Evolutionary conservation across 139 green algal species (phyloP).

Genomic region (Gonium pectorale): DNA sequence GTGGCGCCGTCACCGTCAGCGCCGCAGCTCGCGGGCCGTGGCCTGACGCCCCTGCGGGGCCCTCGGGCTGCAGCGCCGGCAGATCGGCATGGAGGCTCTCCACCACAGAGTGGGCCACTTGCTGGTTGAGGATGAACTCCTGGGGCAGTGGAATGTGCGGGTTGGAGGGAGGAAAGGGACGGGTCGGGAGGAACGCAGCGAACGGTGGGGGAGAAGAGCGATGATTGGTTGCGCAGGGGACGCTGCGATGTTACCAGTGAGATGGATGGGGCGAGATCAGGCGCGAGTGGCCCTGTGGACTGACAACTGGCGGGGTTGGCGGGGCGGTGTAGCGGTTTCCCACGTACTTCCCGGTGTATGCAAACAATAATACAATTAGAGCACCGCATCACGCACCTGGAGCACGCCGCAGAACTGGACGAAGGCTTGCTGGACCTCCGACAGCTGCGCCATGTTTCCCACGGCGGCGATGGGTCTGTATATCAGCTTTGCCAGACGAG

Average conservation of each 20-base stretch:
- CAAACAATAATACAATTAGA: too few species aligned
- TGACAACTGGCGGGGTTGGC: too few species aligned
- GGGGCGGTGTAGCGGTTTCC: too few species aligned
- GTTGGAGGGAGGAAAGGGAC: too few species aligned
- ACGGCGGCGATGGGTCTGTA: too few species aligned
- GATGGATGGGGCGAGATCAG: too few species aligned
- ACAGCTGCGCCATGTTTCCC: slow-evolving; percentile 21
- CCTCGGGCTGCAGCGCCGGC: slow-evolving; percentile 1
- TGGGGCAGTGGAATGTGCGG: background rate
- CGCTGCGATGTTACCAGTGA: background rate
- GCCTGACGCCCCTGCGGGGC: background rate
- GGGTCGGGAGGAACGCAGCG: too few species aligned
- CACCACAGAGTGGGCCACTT: slow-evolving; percentile 27
- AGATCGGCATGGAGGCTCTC: slow-evolving; percentile 18
- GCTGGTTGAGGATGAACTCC: slow-evolving; percentile 36
- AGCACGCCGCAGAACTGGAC: slow-evolving; percentile 17
- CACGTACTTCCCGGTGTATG: too few species aligned
- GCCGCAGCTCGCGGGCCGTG: background rate
- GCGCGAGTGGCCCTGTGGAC: too few species aligned
- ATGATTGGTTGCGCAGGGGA: too few species aligned
- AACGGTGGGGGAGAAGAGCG: too few species aligned
- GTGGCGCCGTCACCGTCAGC: background rate
- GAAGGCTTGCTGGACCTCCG: background rate
- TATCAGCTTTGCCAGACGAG: too few species aligned
- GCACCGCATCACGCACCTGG: slow-evolving; percentile 6